These are phyloP conservation scores for Trichoderma orchidacearum DNA, from an alignment of 495 filamentous ascomycete genomes.

Conservation along the genomic window DNA sequence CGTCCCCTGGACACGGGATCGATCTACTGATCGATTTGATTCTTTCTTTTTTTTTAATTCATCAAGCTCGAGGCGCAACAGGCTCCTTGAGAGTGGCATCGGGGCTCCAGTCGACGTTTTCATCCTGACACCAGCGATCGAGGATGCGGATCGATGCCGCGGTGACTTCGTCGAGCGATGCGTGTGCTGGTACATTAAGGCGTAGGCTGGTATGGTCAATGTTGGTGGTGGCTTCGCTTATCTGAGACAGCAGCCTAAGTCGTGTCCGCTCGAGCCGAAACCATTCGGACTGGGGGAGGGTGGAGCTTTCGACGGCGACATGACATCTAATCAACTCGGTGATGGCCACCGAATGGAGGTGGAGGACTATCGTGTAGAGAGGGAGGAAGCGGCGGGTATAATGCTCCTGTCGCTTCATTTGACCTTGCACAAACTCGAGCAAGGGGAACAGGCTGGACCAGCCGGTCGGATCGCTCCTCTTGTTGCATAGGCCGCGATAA, in stretches of 20 bases:
- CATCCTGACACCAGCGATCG: neutral
- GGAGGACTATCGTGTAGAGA: slow-evolving; percentile 15
- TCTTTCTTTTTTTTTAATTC: neutral
- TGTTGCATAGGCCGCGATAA: slow-evolving; percentile 10
- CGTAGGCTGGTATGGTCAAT: neutral
- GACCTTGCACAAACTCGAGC: slow-evolving; percentile 13
- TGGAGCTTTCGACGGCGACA: slow-evolving; percentile 3
- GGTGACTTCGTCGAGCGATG: neutral
- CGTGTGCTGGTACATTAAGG: neutral
- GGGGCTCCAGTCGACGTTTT: neutral
- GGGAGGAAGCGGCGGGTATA: slow-evolving; percentile 5
- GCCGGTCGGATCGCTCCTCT: slow-evolving; percentile 6
- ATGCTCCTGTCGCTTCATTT: slow-evolving; percentile 3
- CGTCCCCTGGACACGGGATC: no score
- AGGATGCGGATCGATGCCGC: neutral
- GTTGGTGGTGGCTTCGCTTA: neutral
- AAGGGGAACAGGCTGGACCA: slow-evolving; percentile 20
- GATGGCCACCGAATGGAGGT: slow-evolving; percentile 21
- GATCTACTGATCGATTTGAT: no score
- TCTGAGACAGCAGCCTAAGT: neutral
- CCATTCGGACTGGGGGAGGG: neutral
- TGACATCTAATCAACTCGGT: slow-evolving; percentile 20
- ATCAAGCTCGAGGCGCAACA: neutral
- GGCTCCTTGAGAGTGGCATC: neutral
- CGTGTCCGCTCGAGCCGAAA: neutral